A percentile compares a stretch with the other conserved stretches of the same genome.
Conservation (phyloP, 805 yeast genomes). For the Schwanniomyces yamadae region DNA sequence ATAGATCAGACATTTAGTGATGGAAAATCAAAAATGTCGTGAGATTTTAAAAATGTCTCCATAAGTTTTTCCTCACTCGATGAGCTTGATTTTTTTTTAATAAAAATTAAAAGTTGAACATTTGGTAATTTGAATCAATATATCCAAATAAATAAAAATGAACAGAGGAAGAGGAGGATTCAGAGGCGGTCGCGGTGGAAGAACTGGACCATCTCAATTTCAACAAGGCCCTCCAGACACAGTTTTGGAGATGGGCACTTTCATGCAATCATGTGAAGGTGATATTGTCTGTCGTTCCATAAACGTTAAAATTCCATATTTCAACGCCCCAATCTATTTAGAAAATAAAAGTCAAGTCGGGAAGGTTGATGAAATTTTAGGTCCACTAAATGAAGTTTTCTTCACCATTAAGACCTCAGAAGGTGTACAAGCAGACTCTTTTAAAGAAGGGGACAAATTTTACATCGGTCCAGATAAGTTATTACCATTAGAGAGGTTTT, state of each 20-base stretch:
- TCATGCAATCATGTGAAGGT: slow-evolving; percentile 91
- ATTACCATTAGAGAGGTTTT: slow-evolving; percentile 91
- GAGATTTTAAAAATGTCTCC: slow-evolving; percentile 5
- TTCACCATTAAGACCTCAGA: slow-evolving; percentile 95
- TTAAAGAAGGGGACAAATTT: slow-evolving; percentile 94
- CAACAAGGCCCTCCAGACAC: slow-evolving; percentile 93
- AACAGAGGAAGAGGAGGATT: slow-evolving; percentile 73
- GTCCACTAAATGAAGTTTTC: slow-evolving; percentile 96
- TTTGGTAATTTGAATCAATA: background rate
- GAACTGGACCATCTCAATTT: slow-evolving; percentile 69
- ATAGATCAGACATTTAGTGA: no score
- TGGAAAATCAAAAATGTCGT: no score
- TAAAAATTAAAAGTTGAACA: slow-evolving; percentile 9
- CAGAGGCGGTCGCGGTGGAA: slow-evolving; percentile 66
- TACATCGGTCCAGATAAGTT: slow-evolving; percentile 93
- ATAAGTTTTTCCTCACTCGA: slow-evolving; percentile 7
- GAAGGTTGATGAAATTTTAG: slow-evolving; percentile 96
- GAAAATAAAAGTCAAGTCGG: slow-evolving; percentile 97
- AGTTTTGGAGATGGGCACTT: slow-evolving; percentile 92
- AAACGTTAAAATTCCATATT: slow-evolving; percentile 92
- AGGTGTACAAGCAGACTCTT: slow-evolving; percentile 92
- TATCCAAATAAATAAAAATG: slow-evolving; percentile 34
- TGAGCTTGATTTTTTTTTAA: slow-evolving; percentile 11
- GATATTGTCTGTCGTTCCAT: slow-evolving; percentile 95
- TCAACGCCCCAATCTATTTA: slow-evolving; percentile 96